phyloP scores from a whole-genome alignment of 1,284 basidiomycete genomes.

The Ceratorhiza oryzae-sativae region DNA sequence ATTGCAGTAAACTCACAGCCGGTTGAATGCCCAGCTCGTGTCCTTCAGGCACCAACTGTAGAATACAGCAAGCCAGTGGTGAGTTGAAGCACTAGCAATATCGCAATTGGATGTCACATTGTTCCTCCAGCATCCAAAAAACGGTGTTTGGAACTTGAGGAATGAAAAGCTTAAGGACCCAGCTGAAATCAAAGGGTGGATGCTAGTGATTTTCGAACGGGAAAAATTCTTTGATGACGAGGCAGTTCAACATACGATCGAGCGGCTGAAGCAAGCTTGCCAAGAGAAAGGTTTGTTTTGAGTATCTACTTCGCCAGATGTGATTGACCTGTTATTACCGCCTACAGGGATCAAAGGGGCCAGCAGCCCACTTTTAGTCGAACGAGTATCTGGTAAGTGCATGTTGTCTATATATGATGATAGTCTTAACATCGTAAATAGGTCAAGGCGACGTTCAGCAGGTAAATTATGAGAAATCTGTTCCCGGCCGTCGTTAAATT shows the following conservation, averaged over 20 bases:
- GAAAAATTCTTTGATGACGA: slow-evolving; percentile 59
- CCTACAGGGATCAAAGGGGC: slow-evolving; percentile 36
- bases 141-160: slow-evolving; percentile 56
- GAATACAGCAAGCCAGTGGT: slow-evolving; percentile 23
- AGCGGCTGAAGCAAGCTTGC: slow-evolving; percentile 58
- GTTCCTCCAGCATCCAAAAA: neutral
- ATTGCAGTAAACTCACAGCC: slow-evolving; percentile 11
- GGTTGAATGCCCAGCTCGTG: slow-evolving; percentile 30
- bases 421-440: neutral
- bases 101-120: neutral
- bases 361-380: slow-evolving; percentile 22
- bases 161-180: slow-evolving; percentile 69
- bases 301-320: neutral
- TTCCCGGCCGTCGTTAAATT: neutral
- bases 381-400: slow-evolving; percentile 29
- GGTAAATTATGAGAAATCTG: neutral
- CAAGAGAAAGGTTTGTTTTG: slow-evolving; percentile 59
- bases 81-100: too few species aligned
- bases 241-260: slow-evolving; percentile 56
- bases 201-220: slow-evolving; percentile 67
- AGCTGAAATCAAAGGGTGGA: slow-evolving; percentile 62
- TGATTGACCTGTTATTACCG: neutral
- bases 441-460: slow-evolving; percentile 18
- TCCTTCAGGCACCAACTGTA: slow-evolving; percentile 10
- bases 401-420: neutral